These are phyloP conservation scores for Puccinia polysora DNA, from an alignment of 1,284 basidiomycete species.

Conservation along the genomic window DNA sequence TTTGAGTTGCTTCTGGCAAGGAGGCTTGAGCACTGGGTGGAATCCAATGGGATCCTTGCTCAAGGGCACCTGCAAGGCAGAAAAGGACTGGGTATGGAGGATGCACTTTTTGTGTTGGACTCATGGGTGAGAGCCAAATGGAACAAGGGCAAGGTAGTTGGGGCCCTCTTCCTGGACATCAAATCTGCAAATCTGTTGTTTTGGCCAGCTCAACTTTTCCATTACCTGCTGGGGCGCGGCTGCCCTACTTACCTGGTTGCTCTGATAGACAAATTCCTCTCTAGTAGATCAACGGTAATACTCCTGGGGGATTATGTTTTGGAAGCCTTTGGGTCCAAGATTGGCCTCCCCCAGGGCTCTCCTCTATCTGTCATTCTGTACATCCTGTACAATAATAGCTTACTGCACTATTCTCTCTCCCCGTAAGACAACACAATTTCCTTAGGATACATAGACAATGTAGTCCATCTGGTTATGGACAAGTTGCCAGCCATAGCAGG, in stretches of 20 bases:
- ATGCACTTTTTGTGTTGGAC: neutral
- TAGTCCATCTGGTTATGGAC: too few species aligned
- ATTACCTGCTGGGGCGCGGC: neutral
- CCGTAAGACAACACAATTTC: too few species aligned
- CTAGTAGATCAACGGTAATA: neutral
- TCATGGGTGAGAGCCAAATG: neutral
- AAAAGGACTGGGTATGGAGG: neutral
- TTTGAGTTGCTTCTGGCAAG: neutral
- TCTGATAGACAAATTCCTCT: neutral
- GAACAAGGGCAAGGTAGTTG: neutral
- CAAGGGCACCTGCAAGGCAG: constrained; percentile 3
- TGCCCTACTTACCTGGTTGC: neutral
- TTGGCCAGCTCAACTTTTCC: neutral
- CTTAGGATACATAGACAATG: too few species aligned
- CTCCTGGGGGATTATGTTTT: neutral
- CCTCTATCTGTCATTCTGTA: too few species aligned
- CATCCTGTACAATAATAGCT: too few species aligned
- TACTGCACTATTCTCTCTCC: too few species aligned
- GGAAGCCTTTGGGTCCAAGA: neutral
- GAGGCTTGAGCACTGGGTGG: neutral
- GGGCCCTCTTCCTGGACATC: neutral
- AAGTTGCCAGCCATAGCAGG: too few species aligned
- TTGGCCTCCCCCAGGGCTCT: neutral
- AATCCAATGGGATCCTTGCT: neutral
- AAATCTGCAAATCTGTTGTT: neutral